Evolutionary conservation across 2,329 filamentous ascomycete genomes (phyloP).

Genomic region (Cyclaneusma minus): DNA sequence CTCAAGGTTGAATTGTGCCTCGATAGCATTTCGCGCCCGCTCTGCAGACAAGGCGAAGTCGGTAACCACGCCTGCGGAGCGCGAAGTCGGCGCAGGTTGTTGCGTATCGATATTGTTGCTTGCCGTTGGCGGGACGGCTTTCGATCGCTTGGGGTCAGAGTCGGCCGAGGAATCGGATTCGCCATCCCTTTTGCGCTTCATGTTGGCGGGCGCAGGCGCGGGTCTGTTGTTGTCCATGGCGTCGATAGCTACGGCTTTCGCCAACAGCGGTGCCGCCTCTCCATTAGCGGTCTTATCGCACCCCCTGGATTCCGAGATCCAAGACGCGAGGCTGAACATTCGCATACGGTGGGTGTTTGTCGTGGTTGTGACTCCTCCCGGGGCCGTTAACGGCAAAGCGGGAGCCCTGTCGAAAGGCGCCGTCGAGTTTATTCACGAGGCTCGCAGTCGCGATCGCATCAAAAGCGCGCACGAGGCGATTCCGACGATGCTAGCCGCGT

Average conservation of each 20-base stretch:
- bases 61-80: conserved; percentile 13
- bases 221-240: conserved; percentile 8
- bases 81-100: conserved; percentile 5
- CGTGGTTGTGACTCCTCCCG: conserved; percentile 9
- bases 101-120: conserved; percentile 8
- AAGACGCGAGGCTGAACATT: conserved; percentile 42
- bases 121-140: conserved; percentile 14
- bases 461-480: too few species aligned
- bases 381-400: conserved; percentile 10
- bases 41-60: conserved; percentile 10
- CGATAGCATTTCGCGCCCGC: conserved; percentile 33
- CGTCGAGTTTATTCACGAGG: too few species aligned
- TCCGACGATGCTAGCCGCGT: too few species aligned
- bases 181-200: conserved; percentile 1
- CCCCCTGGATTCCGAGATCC: conserved; percentile 41
- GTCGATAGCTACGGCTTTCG: conserved; percentile 7
- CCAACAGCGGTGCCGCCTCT: conserved; percentile 25
- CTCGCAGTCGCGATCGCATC: too few species aligned
- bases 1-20: conserved; percentile 79
- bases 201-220: conserved; percentile 6
- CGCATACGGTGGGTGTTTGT: conserved; percentile 21
- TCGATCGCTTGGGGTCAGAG: conserved; percentile 16
- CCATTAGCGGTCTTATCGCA: conserved; percentile 32
- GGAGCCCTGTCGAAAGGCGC: too few species aligned
- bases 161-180: neutral